Base-by-base conservation (phyloP, 768 basidiomycete species). In the Daedaleopsis nitida region DNA sequence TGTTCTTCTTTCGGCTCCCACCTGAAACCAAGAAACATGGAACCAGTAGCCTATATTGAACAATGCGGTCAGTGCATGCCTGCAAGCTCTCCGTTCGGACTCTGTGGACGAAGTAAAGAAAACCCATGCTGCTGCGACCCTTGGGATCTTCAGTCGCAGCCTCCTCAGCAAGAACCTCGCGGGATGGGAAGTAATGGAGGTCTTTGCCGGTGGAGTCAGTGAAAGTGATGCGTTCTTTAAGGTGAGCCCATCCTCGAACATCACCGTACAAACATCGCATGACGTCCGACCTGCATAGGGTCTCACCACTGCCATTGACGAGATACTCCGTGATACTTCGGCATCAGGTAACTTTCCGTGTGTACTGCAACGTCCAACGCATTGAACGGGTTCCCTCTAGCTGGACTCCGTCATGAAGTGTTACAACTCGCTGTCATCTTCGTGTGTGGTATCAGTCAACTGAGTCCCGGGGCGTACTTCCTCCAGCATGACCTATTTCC, bases 131-230 rank as follows among this genome's bases (percentile, higher is more conserved):
- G 63, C 88, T 16, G 78, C 83, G 64, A 85, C 83, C 1, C 70
- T 88, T 38, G 72, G 78, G 0, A 71, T 85, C 14, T 35, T 84
- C 4, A 67, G 82, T 21, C 78, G 81, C 11, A 75, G 76, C 55
- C 68, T 87, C 17, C 74, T 89, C 55, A 75, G 75, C 39, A 89
- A 89, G 73, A 81, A 82, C 56, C 70, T 84, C 1, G 79, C 83
- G 4, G 88, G 89, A 34, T 89, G 85, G 86, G 88, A 90, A 67
- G 79, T 85, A 8, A 90, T 90, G 87, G 83, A 88, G 43, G 70
- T 87, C 23, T 80, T 89, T 47, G 86, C 86, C 2, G 85, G 86
- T 14, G 83, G 82, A 45, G 84, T 87, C 5, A 75, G 72, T 12
- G 75, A 81, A 55, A 87, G 86, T 55, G 88, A 89, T 68, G 64